Base-by-base conservation (phyloP, 73 alveolate genomes). In the Effrenium voratum region DNA sequence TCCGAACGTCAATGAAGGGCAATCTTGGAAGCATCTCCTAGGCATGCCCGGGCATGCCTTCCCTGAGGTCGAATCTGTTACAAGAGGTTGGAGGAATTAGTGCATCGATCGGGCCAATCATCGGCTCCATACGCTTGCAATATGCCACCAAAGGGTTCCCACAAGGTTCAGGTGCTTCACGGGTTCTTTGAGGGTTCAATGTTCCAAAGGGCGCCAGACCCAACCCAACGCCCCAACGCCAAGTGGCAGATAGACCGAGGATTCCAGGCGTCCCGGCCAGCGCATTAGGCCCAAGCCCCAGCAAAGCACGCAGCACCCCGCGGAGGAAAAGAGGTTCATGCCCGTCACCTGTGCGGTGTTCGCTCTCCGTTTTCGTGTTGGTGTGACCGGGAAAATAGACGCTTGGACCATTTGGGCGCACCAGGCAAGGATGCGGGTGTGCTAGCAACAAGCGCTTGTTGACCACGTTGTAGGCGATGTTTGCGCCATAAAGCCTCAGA, bases 391-490 rank as follows among this genome's bases (percentile, higher is more conserved):
- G n/a, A n/a, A n/a, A n/a, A n/a, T n/a, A n/a, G n/a, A n/a, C n/a
- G n/a, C n/a, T n/a, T 28, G 30, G 30, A 60, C 5, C 75, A 15
- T 60, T 60, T 36, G 26, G 63, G 63, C 15, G 28, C 82, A 15
- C 94, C 60, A 86, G 73, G 43, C 72, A 38, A 16, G 97, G 97
- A 68, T 70, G 86, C 50, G 97, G 84, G 45, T 90, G 97, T 13
- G 97, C 86, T 43, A 70, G 46, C 41, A 90, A 87, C 86, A 90
- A 44, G 40, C 97, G 97, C 82, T 90, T 90, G 97, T 90, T 90
- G 87, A 90, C 44, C 75, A 90, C 97, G 22, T 90, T 90, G 63
- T 90, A 90, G 36, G 97, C 97, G 73, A 90, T 90, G 46, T 90
- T 90, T 30, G 97, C 86, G 1, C 97, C 97, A 46, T 90, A 90